Percentiles rank a stretch among this genome's conserved stretches.
These are phyloP conservation scores for Eimeria zaria DNA, from an alignment of 169 alveolate species.

Conservation along the genomic window DNA sequence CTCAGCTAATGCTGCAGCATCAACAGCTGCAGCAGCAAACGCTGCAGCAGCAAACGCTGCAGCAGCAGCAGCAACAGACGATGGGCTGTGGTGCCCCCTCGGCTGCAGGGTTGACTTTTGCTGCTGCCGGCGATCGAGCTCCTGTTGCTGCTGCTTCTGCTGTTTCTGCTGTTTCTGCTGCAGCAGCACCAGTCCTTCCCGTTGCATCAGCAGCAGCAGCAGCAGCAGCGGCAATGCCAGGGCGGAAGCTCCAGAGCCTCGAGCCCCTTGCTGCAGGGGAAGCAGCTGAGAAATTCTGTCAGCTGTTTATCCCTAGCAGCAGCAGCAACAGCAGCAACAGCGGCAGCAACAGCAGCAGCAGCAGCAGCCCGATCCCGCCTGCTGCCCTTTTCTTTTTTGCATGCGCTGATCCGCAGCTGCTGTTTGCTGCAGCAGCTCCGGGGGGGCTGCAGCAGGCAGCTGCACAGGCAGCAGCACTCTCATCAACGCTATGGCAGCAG, in stretches of 20 bases:
- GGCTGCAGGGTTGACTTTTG: background rate
- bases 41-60: background rate
- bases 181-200: slow-evolving; percentile 3
- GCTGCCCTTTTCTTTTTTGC: slow-evolving; percentile 57
- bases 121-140: background rate
- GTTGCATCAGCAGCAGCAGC: slow-evolving; percentile 60
- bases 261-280: slow-evolving; percentile 59
- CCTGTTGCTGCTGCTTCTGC: slow-evolving; percentile 25
- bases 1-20: background rate
- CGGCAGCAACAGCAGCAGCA: slow-evolving; percentile 66
- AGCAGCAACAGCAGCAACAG: slow-evolving; percentile 61
- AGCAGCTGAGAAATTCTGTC: slow-evolving; percentile 24
- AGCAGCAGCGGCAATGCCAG: slow-evolving; percentile 62
- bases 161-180: slow-evolving; percentile 38
- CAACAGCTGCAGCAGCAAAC: slow-evolving; percentile 36
- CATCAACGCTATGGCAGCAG: background rate
- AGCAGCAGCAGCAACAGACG: background rate
- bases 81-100: background rate
- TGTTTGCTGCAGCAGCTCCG: slow-evolving; percentile 33
- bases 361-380: background rate
- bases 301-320: slow-evolving; percentile 17
- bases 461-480: slow-evolving; percentile 1
- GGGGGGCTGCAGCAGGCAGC: slow-evolving; percentile 46
- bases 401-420: slow-evolving; percentile 67
- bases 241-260: slow-evolving; percentile 21